These are phyloP conservation scores for Dictyostelium firmibasis DNA, from an alignment of 78 protist species.

Conservation along the genomic window DNA sequence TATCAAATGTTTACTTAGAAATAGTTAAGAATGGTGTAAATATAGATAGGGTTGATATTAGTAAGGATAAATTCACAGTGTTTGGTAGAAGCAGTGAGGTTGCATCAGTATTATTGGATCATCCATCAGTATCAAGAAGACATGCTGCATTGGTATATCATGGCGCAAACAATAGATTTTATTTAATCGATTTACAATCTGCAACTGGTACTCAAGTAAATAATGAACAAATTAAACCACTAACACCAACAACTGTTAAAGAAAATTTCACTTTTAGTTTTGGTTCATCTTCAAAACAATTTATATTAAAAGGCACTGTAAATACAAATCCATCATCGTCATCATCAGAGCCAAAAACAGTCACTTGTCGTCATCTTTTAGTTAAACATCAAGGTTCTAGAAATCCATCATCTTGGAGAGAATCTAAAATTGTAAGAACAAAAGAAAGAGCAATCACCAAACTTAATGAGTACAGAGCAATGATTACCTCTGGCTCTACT, in stretches of 20 bases:
- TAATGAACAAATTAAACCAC: constrained; percentile 26
- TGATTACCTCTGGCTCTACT: not conserved
- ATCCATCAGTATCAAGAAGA: constrained; percentile 77
- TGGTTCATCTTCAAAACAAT: constrained; percentile 45
- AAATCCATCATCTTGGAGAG: constrained; percentile 83
- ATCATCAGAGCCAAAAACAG: constrained; percentile 1
- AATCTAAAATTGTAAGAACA: constrained; percentile 73
- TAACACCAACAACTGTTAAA: constrained; percentile 48
- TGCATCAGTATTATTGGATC: constrained; percentile 25
- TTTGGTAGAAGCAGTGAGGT: constrained; percentile 64
- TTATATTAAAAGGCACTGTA: constrained; percentile 10
- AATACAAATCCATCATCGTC: not conserved
- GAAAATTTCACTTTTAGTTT: constrained; percentile 25
- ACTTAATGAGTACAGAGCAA: constrained; percentile 42
- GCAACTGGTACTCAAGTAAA: constrained; percentile 47
- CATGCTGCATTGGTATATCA: constrained; percentile 78
- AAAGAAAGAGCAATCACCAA: constrained; percentile 80
- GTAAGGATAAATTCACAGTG: constrained; percentile 1
- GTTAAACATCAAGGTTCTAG: constrained; percentile 87
- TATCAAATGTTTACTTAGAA: constrained; percentile 21
- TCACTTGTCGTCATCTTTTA: constrained; percentile 79
- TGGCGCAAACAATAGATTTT: constrained; percentile 69
- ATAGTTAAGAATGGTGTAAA: constrained; percentile 28
- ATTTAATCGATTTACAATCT: constrained; percentile 71
- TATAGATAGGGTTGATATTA: constrained; percentile 19